Evolutionary conservation across 441 rosid species (phyloP).

Genomic region (Erodium chrysanthum): DNA sequence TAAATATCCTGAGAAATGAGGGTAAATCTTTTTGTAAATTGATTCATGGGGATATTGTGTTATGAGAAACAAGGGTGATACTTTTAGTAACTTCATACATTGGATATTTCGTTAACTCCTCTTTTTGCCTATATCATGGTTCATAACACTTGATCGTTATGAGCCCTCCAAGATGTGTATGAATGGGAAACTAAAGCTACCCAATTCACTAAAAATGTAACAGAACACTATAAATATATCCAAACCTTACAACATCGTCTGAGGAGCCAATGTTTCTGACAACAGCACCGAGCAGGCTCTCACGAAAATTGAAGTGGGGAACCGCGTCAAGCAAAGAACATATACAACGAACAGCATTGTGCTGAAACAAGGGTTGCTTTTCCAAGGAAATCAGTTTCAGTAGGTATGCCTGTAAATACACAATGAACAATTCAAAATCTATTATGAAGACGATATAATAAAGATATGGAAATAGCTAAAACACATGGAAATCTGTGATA

Average conservation of each 20-base stretch:
- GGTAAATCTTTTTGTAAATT: background rate
- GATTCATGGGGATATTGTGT: background rate
- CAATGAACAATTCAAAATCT: background rate
- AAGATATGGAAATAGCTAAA: no score
- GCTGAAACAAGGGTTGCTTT: conserved; percentile 48
- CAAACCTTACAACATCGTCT: conserved; percentile 69
- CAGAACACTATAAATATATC: conserved; percentile 13
- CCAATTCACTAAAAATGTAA: conserved; percentile 1
- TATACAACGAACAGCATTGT: conserved; percentile 59
- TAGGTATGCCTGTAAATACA: conserved; percentile 54
- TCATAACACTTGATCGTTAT: background rate
- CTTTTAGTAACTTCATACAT: no score
- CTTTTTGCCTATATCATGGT: background rate
- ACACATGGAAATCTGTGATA: background rate
- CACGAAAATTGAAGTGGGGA: conserved; percentile 84
- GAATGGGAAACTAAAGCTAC: background rate
- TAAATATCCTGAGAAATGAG: background rate
- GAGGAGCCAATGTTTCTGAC: conserved; percentile 59
- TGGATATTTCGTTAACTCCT: background rate
- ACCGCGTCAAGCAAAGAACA: conserved; percentile 71
- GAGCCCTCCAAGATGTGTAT: background rate
- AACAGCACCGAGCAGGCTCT: conserved; percentile 56
- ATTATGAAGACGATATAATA: background rate
- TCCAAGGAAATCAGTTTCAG: conserved; percentile 51
- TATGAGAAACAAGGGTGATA: no score